Conservation (phyloP, 2,329 filamentous ascomycete species). For the Daldinia sp. region DNA sequence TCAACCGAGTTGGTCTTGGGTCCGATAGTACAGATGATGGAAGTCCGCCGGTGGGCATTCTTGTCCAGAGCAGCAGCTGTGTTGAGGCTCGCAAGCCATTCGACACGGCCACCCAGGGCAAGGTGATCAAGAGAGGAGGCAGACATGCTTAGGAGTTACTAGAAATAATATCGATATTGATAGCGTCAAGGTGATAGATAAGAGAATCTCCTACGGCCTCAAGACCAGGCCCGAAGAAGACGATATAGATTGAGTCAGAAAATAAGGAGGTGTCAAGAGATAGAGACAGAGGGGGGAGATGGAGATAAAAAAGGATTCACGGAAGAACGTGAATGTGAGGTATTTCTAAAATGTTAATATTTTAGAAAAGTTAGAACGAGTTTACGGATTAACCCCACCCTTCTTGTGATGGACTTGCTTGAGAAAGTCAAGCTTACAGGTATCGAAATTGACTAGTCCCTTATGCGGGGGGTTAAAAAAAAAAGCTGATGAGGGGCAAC, state of each 20-base stretch:
- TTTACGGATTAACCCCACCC: conserved; percentile 36
- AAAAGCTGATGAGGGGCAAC: conserved; percentile 7
- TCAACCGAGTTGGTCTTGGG: conserved; percentile 99
- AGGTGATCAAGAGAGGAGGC: conserved; percentile 85
- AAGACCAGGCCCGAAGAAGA: neutral
- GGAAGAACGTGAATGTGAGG: conserved; percentile 20
- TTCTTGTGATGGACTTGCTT: conserved; percentile 3
- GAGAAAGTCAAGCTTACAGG: conserved; percentile 4
- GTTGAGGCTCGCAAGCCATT: conserved; percentile 77
- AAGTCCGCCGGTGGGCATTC: conserved; percentile 88
- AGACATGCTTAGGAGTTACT: conserved; percentile 50
- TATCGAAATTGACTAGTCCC: conserved; percentile 15
- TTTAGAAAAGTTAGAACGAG: conserved; percentile 31
- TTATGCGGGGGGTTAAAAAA: conserved; percentile 19
- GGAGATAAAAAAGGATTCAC: neutral
- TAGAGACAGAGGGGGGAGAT: neutral
- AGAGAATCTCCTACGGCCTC: neutral
- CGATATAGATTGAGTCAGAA: neutral
- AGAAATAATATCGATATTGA: neutral
- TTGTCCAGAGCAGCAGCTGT: conserved; percentile 86
- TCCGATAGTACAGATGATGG: conserved; percentile 98
- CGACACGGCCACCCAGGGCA: conserved; percentile 74
- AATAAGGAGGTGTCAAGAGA: neutral
- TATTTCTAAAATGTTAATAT: conserved; percentile 27
- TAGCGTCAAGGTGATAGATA: neutral